Percentiles rank a stretch among this genome's conserved stretches.
phyloP scores from a whole-genome alignment of 495 filamentous ascomycete genomes.

The Penicillium nucicola region DNA sequence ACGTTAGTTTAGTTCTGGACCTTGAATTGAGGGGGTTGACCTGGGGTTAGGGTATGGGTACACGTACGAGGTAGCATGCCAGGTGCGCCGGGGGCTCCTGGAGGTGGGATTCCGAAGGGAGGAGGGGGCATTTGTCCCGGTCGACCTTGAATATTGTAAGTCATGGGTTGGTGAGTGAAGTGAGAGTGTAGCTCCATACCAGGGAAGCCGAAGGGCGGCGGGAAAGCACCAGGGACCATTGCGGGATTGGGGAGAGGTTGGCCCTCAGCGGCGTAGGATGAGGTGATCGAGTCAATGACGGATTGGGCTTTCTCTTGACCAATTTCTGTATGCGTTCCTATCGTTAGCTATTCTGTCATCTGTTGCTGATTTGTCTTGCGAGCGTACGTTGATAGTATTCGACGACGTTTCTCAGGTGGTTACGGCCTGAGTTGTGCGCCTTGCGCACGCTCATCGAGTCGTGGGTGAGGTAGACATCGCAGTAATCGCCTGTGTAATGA shows the following conservation, averaged over 20 bases:
- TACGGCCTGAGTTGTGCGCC: constrained; percentile 93
- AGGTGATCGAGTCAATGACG: constrained; percentile 96
- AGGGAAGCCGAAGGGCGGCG: constrained; percentile 55
- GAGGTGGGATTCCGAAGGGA: constrained; percentile 52
- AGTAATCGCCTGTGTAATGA: constrained; percentile 80
- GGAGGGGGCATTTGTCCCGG: constrained; percentile 54
- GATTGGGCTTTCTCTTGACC: constrained; percentile 97
- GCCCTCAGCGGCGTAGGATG: constrained; percentile 89
- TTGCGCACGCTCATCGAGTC: constrained; percentile 99
- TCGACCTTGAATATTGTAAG: constrained; percentile 29
- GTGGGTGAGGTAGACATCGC: constrained; percentile 99
- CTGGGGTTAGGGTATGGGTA: background rate
- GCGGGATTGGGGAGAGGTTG: constrained; percentile 80
- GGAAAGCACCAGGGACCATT: constrained; percentile 46
- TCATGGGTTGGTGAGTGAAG: background rate
- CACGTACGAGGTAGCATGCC: constrained; percentile 48
- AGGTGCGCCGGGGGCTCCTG: constrained; percentile 40
- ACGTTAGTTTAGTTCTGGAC: background rate
- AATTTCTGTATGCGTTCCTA: constrained; percentile 62
- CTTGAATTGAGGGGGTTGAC: no score
- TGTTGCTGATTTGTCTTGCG: background rate
- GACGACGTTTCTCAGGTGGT: constrained; percentile 94
- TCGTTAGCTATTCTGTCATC: constrained; percentile 2
- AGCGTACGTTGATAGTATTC: constrained; percentile 95
- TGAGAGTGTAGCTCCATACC: constrained; percentile 32